Base-by-base conservation (phyloP, 768 basidiomycete genomes). In the Infundibulicybe gibba region DNA sequence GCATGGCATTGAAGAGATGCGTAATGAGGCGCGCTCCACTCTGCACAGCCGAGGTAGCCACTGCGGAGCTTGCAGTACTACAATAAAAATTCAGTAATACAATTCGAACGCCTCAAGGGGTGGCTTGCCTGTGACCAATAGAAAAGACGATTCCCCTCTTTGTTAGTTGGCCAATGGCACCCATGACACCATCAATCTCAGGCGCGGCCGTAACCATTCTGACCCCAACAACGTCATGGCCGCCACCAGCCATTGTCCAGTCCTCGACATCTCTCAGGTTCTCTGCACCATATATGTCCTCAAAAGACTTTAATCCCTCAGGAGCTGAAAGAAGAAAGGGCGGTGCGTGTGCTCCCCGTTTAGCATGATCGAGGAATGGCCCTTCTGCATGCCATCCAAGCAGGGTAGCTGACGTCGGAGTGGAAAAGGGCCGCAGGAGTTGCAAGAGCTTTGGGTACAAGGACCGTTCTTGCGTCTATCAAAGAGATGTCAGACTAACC, bases 1-100 rank as follows among this genome's bases (percentile, higher is more conserved):
- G 88, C 91, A 93, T 93, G 6, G 91, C 90, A 54, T 95, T 95
- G 81, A 92, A 94, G 19, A 94, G 71, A 64, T 94, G 93, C 0
- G 93, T 94, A 54, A 94, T 90, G 48, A 92, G 79, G n/a, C 81
- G 75, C 5, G 90, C 88, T 15, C 92, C 92, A 47, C 74, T 72
- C 14, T 74, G 65, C 4, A 94, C 75, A 3, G 90, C 90, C 6
- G 76, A 65, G 15, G 81, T 83, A 6, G 92, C 90, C 49, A 83
- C 67, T 20, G 83, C 79, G 1, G 89, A 85, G 13, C 80, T 79
- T 17, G 91, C 91, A 55, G 81, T 79, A 55, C 90, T 92, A 46
- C 41, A 45, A 33, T 35, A 20, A 47, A 16, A 41, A 20, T 52
- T 40, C 59, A 48, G 25, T 42, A 30, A 33, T 17, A 14, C 10